phyloP scores from a whole-genome alignment of 176 grass and related monocot species.

The Carex kokanica region DNA sequence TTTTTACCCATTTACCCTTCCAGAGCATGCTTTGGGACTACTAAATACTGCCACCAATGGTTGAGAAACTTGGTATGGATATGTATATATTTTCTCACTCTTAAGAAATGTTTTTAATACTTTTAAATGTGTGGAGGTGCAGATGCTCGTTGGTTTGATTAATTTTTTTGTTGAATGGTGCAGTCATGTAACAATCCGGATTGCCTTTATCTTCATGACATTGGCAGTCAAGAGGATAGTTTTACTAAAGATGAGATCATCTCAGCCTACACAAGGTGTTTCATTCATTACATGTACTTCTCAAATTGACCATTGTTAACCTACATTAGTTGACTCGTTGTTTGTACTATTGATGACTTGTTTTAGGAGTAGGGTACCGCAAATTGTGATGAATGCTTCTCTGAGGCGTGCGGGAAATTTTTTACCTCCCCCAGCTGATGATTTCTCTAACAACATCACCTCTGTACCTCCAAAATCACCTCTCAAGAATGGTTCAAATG shows the following conservation, averaged over 20 bases:
- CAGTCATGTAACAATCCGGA: slow-evolving; percentile 97
- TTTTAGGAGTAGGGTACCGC: slow-evolving; percentile 92
- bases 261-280: slow-evolving; percentile 94
- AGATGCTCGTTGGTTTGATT: slow-evolving; percentile 18
- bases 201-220: slow-evolving; percentile 98
- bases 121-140: slow-evolving; percentile 15
- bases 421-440: slow-evolving; percentile 77
- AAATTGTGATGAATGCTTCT: slow-evolving; percentile 65
- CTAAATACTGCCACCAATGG: slow-evolving; percentile 99
- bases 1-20: slow-evolving; percentile 24
- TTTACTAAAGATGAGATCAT: slow-evolving; percentile 99
- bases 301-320: slow-evolving; percentile 14
- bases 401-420: slow-evolving; percentile 68
- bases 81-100: slow-evolving; percentile 16
- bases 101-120: background rate
- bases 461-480: slow-evolving; percentile 45
- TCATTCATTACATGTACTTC: background rate
- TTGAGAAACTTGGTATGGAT: slow-evolving; percentile 79
- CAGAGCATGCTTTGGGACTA: slow-evolving; percentile 98
- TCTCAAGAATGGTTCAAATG: slow-evolving; percentile 58
- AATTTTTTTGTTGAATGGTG: slow-evolving; percentile 29
- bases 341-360: slow-evolving; percentile 24
- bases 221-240: slow-evolving; percentile 90
- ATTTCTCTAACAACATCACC: slow-evolving; percentile 53
- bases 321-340: slow-evolving; percentile 21